These are phyloP conservation scores for Diplodia mutila DNA, from an alignment of 2,329 filamentous ascomycete genomes.

Conservation along the genomic window DNA sequence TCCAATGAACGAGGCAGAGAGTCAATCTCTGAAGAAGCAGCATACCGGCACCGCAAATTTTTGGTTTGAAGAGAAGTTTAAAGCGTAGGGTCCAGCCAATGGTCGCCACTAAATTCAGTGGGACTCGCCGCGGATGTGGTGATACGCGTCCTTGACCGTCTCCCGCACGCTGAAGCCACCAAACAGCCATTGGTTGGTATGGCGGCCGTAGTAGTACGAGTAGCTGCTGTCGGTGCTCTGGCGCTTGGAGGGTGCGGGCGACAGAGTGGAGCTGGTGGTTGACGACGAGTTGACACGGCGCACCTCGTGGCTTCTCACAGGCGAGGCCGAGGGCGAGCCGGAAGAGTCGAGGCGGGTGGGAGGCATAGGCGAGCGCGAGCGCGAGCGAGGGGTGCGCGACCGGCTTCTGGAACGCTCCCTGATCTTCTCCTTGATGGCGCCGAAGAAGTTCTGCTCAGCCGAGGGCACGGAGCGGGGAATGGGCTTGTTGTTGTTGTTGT, in stretches of 20 bases:
- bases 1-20: slow-evolving; percentile 17
- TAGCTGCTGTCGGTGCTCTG: slow-evolving; percentile 39
- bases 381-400: slow-evolving; percentile 36
- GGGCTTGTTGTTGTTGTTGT: slow-evolving; percentile 26
- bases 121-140: slow-evolving; percentile 25
- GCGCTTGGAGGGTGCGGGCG: slow-evolving; percentile 33
- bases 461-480: slow-evolving; percentile 30
- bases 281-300: slow-evolving; percentile 33
- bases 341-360: slow-evolving; percentile 27
- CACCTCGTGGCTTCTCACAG: slow-evolving; percentile 29
- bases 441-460: slow-evolving; percentile 41
- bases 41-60: slow-evolving; percentile 22
- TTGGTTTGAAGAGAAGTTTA: slow-evolving; percentile 5
- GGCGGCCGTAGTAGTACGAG: slow-evolving; percentile 29
- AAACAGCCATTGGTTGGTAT: slow-evolving; percentile 47
- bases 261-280: slow-evolving; percentile 30
- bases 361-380: slow-evolving; percentile 38
- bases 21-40: slow-evolving; percentile 23
- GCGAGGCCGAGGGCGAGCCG: slow-evolving; percentile 28
- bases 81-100: slow-evolving; percentile 7
- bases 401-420: slow-evolving; percentile 41
- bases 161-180: slow-evolving; percentile 44
- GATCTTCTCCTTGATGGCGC: slow-evolving; percentile 40
- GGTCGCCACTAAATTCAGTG: neutral
- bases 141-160: slow-evolving; percentile 35